Evolutionary conservation across 2,329 filamentous ascomycete genomes (phyloP), one percentile per base, ranked within the genome.

Genomic region (Achaetomium macrosporum): DNA sequence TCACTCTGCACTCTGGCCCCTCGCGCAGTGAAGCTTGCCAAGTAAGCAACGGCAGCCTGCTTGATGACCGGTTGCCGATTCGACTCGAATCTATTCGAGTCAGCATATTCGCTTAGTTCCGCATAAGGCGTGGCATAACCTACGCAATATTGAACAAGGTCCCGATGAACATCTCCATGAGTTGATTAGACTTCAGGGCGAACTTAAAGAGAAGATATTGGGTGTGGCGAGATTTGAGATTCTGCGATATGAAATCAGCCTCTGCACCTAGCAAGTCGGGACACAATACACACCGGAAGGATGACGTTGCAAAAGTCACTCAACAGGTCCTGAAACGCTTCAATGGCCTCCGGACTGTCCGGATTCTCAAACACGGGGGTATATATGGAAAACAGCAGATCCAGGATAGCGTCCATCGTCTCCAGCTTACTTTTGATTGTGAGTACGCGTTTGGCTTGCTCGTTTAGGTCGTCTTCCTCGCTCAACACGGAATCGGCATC

Each of bases 151-250:
- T 78, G 37, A 88, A 80, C 59, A 92, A 87, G 20, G 84, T 85
- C 33, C 86, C 86, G 41, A 88, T 85, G 64, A 97, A 97, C 45
- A 84, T 81, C 64, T 93, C 88, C 53, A 89, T 85, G 44, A 96
- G 81, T 42, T 81, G 78, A 30, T 87, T 84, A 9, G 89, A 88
- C 53, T 81, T 81, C 69, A 99, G 92, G 15, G 88, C 88, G 66
- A 95, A 96, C 70, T 96, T 92, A 71, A 99, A 99, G 47, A 97
- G 79, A 44, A 99, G 81, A 63, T 97, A 99, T 64, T 99, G 93
- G 0, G 90, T 90, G 68, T 97, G 92, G 33, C 93, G 85, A 20
- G 90, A 95, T 61, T 90, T 63, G 20, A 62, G 57, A 46, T 61
- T 57, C 57, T 59, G 52, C 8, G 9, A 37, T 16, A 13, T 5